phyloP scores from a whole-genome alignment of 768 basidiomycete species.

The Collybia sp. region DNA sequence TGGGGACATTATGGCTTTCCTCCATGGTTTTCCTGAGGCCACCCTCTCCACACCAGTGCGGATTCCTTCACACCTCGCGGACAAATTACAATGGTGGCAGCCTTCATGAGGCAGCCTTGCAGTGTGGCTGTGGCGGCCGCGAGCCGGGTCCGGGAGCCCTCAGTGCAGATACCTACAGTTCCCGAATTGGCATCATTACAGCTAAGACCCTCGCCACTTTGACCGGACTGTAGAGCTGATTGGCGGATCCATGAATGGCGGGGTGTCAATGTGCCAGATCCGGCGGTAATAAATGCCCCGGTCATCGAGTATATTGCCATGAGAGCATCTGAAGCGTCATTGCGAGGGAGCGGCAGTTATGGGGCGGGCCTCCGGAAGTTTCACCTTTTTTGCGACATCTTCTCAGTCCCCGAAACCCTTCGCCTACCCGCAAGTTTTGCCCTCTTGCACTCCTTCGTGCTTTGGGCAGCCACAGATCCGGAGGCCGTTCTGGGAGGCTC shows the following conservation, averaged over 20 bases:
- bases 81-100: too few relatives aligned
- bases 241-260: constrained; percentile 23
- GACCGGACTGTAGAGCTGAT: constrained; percentile 16
- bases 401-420: constrained; percentile 19
- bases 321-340: constrained; percentile 15
- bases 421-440: constrained; percentile 20
- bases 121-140: too few relatives aligned
- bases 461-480: constrained; percentile 30
- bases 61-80: too few relatives aligned
- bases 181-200: too few relatives aligned
- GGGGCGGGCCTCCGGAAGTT: constrained; percentile 13
- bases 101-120: too few relatives aligned
- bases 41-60: too few relatives aligned
- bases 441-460: constrained; percentile 26
- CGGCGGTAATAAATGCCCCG: constrained; percentile 13
- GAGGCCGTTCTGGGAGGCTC: constrained; percentile 4
- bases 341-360: constrained; percentile 11
- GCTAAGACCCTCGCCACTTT: constrained; percentile 13
- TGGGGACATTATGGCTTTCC: constrained; percentile 18
- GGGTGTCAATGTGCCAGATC: constrained; percentile 24
- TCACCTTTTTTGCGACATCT: constrained; percentile 22
- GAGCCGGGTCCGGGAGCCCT: too few relatives aligned
- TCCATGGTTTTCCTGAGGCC: constrained; percentile 10
- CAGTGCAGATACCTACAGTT: too few relatives aligned
- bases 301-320: constrained; percentile 8